Base-by-base conservation (phyloP, 495 filamentous ascomycete species). In the Xylaria longipes region DNA sequence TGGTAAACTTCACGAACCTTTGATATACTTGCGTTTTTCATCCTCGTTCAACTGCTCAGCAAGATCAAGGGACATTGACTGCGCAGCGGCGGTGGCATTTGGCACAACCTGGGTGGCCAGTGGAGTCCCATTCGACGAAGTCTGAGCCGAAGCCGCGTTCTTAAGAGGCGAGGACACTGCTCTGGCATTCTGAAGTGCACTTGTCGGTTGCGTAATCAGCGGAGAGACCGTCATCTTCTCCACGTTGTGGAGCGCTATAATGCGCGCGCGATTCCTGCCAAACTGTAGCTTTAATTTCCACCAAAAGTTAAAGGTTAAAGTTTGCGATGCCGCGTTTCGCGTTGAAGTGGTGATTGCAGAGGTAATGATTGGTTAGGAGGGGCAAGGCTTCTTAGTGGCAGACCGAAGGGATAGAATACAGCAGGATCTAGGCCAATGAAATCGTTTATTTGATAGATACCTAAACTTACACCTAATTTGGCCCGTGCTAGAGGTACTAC, bases 11-110 rank as follows among this genome's bases (percentile, higher is more conserved):
- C 11, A 72, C 65, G 65, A 82, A 91, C 94, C 93, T 86, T 97
- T 98, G 70, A 94, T 86, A 78, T 97, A 99, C 82, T 94, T 97
- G 70, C 88, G 85, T 78, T 92, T 92, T 65, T 94, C 92, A 54
- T 94, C 89, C 58, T 94, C 92, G 78, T 99, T 98, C 73, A 99
- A 85, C 78, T 97, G 91, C 77, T 97, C 94, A 8, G 93, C 89
- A 5, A 94, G 82, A 74, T 97, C 93, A 45, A 79, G 68, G 17
- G 68, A 69, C 17, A 72, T 65, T n/a, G 67, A 70, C n/a, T 71
- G 60, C n/a, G 68, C 45, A 33, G 74, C 69, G 37, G 76, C 65
- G 33, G 78, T 63, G n/a, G 76, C 45, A 58, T 69, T 65, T 27
- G 80, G 79, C 68, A 76, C 73, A 37, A 74, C 69, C 9, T 77